Evolutionary conservation across 306 rosid genomes (phyloP).

Genomic region (Castanospermum australe): DNA sequence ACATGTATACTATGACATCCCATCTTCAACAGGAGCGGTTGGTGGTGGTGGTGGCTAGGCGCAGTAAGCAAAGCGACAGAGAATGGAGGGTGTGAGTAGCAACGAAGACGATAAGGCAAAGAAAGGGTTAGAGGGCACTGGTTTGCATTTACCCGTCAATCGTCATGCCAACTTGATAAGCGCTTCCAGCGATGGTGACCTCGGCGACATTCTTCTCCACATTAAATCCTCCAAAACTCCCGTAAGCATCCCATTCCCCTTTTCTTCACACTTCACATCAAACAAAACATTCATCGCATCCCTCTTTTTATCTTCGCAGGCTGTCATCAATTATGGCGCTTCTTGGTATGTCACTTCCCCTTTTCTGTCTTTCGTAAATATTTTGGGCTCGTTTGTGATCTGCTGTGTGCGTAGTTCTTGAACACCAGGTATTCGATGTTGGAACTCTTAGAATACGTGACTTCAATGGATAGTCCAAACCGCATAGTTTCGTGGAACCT

Average conservation of each 20-base stretch:
- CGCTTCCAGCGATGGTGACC: slow-evolving; percentile 62
- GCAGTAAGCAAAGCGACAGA: not conserved
- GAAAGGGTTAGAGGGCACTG: slow-evolving; percentile 54
- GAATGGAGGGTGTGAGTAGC: slow-evolving; percentile 22
- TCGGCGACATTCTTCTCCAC: slow-evolving; percentile 50
- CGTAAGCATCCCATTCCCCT: slow-evolving; percentile 28
- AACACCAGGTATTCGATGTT: slow-evolving; percentile 40
- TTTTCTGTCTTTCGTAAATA: not conserved
- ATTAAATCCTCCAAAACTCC: slow-evolving; percentile 84
- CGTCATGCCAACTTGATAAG: slow-evolving; percentile 57
- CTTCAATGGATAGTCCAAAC: not conserved
- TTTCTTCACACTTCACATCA: not conserved
- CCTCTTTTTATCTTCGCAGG: slow-evolving; percentile 43
- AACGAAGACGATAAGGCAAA: slow-evolving; percentile 23
- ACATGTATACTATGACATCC: no score
- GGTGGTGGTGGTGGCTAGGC: no score
- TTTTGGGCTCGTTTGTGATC: not conserved
- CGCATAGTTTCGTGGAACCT: not conserved
- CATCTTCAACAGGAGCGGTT: no score
- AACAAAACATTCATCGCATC: not conserved
- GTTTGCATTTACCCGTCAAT: slow-evolving; percentile 39
- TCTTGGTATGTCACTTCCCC: slow-evolving; percentile 58
- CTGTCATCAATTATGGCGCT: slow-evolving; percentile 91
- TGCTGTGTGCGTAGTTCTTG: not conserved
- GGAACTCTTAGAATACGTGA: slow-evolving; percentile 9